A percentile compares a stretch with the other conserved stretches of the same genome.
Conservation (phyloP, 768 basidiomycete species). For the Hysterangium stoloniferum region DNA sequence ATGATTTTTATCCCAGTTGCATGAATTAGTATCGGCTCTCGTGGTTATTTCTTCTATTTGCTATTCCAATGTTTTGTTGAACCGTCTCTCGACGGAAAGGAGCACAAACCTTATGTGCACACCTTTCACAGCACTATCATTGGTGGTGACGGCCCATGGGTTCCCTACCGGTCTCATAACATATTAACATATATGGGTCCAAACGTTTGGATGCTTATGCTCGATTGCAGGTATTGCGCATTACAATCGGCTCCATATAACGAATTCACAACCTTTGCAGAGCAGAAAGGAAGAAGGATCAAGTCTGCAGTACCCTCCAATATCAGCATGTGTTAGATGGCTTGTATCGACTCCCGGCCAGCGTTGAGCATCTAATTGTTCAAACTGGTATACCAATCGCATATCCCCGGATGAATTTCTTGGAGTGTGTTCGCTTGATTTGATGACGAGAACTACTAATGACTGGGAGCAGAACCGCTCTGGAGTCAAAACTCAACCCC, state of each 20-base stretch:
- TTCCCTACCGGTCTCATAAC: constrained; percentile 77
- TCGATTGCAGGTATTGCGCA: constrained; percentile 67
- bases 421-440: constrained; percentile 35
- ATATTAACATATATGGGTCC: constrained; percentile 77
- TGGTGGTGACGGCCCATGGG: constrained; percentile 68
- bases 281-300: constrained; percentile 76
- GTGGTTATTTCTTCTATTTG: constrained; percentile 88
- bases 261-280: constrained; percentile 32
- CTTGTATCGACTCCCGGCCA: constrained; percentile 49
- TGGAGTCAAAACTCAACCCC: constrained; percentile 82
- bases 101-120: constrained; percentile 54
- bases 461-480: constrained; percentile 27
- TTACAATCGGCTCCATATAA: neutral
- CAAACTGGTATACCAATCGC: constrained; percentile 83
- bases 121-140: constrained; percentile 65
- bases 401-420: constrained; percentile 89
- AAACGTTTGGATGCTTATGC: constrained; percentile 58
- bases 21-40: constrained; percentile 62
- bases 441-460: constrained; percentile 22
- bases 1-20: constrained; percentile 2
- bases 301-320: constrained; percentile 67
- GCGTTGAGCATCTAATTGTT: constrained; percentile 76
- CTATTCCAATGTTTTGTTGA: constrained; percentile 83
- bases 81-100: constrained; percentile 58
- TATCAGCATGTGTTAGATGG: constrained; percentile 69